Conservation (phyloP, 2,329 filamentous ascomycete genomes). For the Botrytis elliptica region DNA sequence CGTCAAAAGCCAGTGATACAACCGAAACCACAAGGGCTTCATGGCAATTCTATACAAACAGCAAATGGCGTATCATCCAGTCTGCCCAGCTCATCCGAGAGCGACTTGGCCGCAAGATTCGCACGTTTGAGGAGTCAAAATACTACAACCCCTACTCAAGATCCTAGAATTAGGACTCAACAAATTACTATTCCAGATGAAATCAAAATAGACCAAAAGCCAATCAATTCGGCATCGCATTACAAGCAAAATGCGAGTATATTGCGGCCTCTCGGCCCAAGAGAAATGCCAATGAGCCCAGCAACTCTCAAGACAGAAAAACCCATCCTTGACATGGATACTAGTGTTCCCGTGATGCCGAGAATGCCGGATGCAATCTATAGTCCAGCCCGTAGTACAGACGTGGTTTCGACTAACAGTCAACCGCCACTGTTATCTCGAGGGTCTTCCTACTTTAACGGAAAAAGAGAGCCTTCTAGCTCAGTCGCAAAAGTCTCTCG, state of each 20-base stretch:
- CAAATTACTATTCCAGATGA: conserved; percentile 44
- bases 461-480: conserved; percentile 31
- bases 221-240: conserved; percentile 6
- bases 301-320: conserved; percentile 27
- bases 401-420: conserved; percentile 30
- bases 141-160: conserved; percentile 46
- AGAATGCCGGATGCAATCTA: conserved; percentile 41
- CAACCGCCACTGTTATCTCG: conserved; percentile 34
- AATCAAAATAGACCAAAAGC: conserved; percentile 9
- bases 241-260: conserved; percentile 19
- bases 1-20: conserved; percentile 47
- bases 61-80: conserved; percentile 34
- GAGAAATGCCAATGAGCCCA: conserved; percentile 37
- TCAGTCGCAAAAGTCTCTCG: conserved; percentile 33
- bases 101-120: conserved; percentile 57
- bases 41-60: conserved; percentile 57
- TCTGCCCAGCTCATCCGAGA: conserved; percentile 33
- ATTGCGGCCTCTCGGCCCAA: conserved; percentile 31
- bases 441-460: conserved; percentile 30
- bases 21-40: conserved; percentile 66
- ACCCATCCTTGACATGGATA: conserved; percentile 31
- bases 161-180: conserved; percentile 53
- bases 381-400: conserved; percentile 37
- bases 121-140: conserved; percentile 49
- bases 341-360: conserved; percentile 36